A percentile compares a stretch with the other conserved stretches of the same genome.
Conservation (phyloP, 805 yeast genomes). For the Torulaspora delbrueckii region DNA sequence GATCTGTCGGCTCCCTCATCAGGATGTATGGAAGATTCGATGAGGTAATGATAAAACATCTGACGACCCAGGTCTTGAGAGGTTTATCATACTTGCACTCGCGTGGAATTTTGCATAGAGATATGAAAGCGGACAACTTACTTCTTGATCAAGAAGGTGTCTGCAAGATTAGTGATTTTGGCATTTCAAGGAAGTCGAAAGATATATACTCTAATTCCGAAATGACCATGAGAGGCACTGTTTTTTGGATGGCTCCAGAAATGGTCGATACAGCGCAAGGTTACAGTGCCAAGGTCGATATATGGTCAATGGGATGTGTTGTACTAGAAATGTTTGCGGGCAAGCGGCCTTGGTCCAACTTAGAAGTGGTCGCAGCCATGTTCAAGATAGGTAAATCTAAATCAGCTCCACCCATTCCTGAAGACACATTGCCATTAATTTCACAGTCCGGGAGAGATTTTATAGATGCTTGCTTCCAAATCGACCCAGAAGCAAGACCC, state of each 20-base stretch:
- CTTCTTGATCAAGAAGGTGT: constrained; percentile 86
- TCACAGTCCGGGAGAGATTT: constrained; percentile 64
- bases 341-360: constrained; percentile 93
- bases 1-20: constrained; percentile 84
- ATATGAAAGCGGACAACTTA: constrained; percentile 89
- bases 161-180: constrained; percentile 94
- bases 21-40: constrained; percentile 81
- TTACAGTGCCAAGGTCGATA: constrained; percentile 95
- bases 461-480: constrained; percentile 66
- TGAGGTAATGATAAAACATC: constrained; percentile 63
- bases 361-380: constrained; percentile 92
- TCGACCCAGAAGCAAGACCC: constrained; percentile 81
- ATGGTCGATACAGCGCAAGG: constrained; percentile 91
- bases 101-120: constrained; percentile 85
- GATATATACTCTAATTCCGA: constrained; percentile 90
- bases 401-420: constrained; percentile 93
- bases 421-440: constrained; percentile 66
- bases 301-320: constrained; percentile 98
- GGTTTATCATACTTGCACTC: constrained; percentile 88
- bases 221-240: constrained; percentile 98
- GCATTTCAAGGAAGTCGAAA: constrained; percentile 80
- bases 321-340: constrained; percentile 98
- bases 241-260: constrained; percentile 99
- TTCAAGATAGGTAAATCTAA: constrained; percentile 80
- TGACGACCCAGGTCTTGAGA: constrained; percentile 72